Evolutionary conservation across 2,329 filamentous ascomycete species (phyloP).

Genomic region (Pseudophaeomoniella oleicola): DNA sequence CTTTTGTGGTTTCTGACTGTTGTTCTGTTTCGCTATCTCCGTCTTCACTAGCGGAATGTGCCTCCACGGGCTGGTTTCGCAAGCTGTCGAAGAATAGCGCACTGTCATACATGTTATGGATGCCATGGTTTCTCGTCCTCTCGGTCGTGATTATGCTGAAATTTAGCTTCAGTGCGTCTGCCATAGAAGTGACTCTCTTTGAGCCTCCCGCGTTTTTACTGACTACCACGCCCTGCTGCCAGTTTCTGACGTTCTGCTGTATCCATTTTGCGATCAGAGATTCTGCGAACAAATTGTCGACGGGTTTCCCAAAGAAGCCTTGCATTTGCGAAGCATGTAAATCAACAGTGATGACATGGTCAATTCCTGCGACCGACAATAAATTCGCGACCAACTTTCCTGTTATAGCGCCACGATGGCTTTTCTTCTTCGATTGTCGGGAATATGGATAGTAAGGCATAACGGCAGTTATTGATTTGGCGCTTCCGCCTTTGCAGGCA

Average conservation of each 20-base stretch:
- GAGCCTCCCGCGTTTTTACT: conserved; percentile 97
- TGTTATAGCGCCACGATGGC: conserved; percentile 88
- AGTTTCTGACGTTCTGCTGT: conserved; percentile 62
- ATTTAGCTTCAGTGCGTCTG: conserved; percentile 90
- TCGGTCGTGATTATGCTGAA: conserved; percentile 94
- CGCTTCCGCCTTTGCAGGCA: conserved; percentile 93
- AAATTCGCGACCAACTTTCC: conserved; percentile 95
- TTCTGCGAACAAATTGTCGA: conserved; percentile 94
- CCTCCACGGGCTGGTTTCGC: conserved; percentile 24
- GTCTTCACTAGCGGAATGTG: conserved; percentile 14
- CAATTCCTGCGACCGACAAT: conserved; percentile 81
- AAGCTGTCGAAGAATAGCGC: conserved; percentile 57
- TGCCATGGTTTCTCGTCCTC: conserved; percentile 34
- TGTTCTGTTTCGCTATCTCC: conserved; percentile 16
- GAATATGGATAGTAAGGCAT: conserved; percentile 70
- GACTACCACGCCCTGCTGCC: conserved; percentile 86
- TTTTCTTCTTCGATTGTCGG: conserved; percentile 98
- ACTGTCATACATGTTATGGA: conserved; percentile 57
- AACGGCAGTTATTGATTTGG: conserved; percentile 32
- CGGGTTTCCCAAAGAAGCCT: conserved; percentile 94
- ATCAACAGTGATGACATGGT: conserved; percentile 95
- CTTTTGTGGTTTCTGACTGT: neutral
- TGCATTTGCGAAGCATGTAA: conserved; percentile 98
- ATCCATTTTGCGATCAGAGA: conserved; percentile 95
- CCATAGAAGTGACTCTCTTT: conserved; percentile 89